Base-by-base conservation (phyloP, 331 rosid species). In the Rhamnella rubrinervis region DNA sequence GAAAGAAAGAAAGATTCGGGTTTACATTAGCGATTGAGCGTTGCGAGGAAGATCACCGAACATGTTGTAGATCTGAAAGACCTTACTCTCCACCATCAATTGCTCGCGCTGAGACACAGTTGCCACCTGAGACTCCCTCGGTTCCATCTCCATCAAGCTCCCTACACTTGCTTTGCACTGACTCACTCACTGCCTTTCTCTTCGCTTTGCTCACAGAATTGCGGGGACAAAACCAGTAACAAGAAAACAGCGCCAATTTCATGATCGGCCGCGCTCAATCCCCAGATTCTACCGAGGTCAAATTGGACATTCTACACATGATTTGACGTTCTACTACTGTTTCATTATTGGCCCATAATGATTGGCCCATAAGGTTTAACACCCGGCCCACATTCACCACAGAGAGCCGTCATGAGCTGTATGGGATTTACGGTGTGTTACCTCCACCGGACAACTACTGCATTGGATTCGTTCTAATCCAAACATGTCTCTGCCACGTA, bases 91-190 rank as follows among this genome's bases (percentile, higher is more conserved):
- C 1, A 88, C 91, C 70, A 39, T 71, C 80, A 84, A 85, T 39
- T 93, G 96, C 38, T 91, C 89, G 1, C 84, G 80, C 63, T 93
- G 88, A 23, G 84, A 80, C 73, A 71, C 86, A 17, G 98, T 90
- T 39, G 74, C 67, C 28, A 31, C 65, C 68, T 70, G 59, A 4
- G 62, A 1, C 67, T 52, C 56, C 73, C 47, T 47, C 57, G 74
- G 39, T 50, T 82, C 88, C 88, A 79, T 78, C 61, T 20, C 53
- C 7, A 8, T 25, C 31, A 11, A 20, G 23, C 67, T 37, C 38
- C 17, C 68, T 17, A 62, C 55, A 47, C 20, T 23, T 39, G 21
- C 68, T 49, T 44, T 25, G n/a, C 31, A n/a, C 28, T n/a, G 26
- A 61, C 23, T 12, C 55, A 1, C 38, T 15, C 11, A 21, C 15